Evolutionary conservation across 2,329 filamentous ascomycete species (phyloP).

Genomic region (Apiospora marii): DNA sequence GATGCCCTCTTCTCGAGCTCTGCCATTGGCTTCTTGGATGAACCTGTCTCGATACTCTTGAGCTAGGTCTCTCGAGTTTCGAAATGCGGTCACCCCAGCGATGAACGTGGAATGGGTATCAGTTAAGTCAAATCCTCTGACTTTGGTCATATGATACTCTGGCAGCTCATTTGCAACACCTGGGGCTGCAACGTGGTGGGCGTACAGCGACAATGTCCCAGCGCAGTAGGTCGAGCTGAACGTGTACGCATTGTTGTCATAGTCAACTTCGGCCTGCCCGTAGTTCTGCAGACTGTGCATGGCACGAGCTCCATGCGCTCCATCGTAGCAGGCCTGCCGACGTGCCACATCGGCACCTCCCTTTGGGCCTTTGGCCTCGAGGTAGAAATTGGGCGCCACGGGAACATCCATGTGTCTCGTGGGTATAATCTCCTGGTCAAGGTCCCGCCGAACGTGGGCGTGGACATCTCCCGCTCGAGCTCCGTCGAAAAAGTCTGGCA

Average conservation of each 20-base stretch:
- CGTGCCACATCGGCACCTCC: slow-evolving; percentile 36
- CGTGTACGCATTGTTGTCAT: slow-evolving; percentile 21
- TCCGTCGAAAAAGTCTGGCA: too few relatives aligned
- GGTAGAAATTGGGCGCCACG: slow-evolving; percentile 32
- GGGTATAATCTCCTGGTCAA: too few relatives aligned
- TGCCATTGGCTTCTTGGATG: too few relatives aligned
- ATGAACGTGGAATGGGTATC: too few relatives aligned
- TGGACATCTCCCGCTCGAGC: slow-evolving; percentile 2
- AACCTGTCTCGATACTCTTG: too few relatives aligned
- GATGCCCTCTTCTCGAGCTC: too few relatives aligned
- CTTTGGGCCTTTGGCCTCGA: slow-evolving; percentile 30
- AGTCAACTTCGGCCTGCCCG: slow-evolving; percentile 29
- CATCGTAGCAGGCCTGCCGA: slow-evolving; percentile 41
- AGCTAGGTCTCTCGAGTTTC: too few relatives aligned
- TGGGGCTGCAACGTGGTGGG: slow-evolving; percentile 22
- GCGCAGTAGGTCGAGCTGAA: slow-evolving; percentile 2
- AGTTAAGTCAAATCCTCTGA: too few relatives aligned
- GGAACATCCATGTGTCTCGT: slow-evolving; percentile 31
- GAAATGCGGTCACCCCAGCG: too few relatives aligned
- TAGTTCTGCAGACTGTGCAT: slow-evolving; percentile 44
- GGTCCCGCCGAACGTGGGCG: too few relatives aligned
- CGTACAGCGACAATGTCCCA: slow-evolving; percentile 15
- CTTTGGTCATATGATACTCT: slow-evolving; percentile 19
- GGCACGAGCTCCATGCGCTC: slow-evolving; percentile 40
- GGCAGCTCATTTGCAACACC: too few relatives aligned